Conservation (phyloP, 305 asterid species). For the Fraxinus ornus region DNA sequence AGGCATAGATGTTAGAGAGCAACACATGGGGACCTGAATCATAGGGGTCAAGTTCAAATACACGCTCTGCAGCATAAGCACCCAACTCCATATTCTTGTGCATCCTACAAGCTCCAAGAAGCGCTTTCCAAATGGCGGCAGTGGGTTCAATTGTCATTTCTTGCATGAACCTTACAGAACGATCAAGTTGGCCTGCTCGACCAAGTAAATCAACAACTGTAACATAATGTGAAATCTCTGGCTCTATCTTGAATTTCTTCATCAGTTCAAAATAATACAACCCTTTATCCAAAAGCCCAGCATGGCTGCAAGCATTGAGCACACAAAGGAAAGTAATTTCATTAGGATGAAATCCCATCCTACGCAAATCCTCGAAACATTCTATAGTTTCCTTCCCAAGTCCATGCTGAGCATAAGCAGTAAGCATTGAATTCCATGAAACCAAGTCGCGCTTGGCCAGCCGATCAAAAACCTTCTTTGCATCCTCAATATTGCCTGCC, state of each 20-base stretch:
- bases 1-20: conserved; percentile 74
- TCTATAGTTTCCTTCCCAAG: conserved; percentile 60
- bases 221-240: conserved; percentile 64
- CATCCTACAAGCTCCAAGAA: conserved; percentile 90
- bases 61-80: conserved; percentile 72
- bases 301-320: conserved; percentile 85
- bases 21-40: conserved; percentile 86
- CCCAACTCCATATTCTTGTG: conserved; percentile 74
- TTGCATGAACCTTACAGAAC: conserved; percentile 53
- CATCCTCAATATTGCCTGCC: conserved; percentile 75
- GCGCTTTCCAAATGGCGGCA: conserved; percentile 76
- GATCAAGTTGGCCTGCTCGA: conserved; percentile 66
- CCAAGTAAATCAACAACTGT: conserved; percentile 74
- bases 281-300: conserved; percentile 71
- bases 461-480: conserved; percentile 61
- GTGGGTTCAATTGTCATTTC: conserved; percentile 64
- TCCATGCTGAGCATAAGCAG: conserved; percentile 84
- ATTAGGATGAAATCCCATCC: conserved; percentile 53
- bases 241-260: conserved; percentile 51
- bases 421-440: conserved; percentile 90
- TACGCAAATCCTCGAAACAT: conserved; percentile 61
- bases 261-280: conserved; percentile 63
- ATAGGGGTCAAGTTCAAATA: conserved; percentile 70
- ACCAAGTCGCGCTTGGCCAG: conserved; percentile 60
- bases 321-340: conserved; percentile 67